A percentile compares a stretch with the other conserved stretches of the same genome.
phyloP scores from a whole-genome alignment of 192 early-diverging fungal genomes.

The Entomortierella lignicola region DNA sequence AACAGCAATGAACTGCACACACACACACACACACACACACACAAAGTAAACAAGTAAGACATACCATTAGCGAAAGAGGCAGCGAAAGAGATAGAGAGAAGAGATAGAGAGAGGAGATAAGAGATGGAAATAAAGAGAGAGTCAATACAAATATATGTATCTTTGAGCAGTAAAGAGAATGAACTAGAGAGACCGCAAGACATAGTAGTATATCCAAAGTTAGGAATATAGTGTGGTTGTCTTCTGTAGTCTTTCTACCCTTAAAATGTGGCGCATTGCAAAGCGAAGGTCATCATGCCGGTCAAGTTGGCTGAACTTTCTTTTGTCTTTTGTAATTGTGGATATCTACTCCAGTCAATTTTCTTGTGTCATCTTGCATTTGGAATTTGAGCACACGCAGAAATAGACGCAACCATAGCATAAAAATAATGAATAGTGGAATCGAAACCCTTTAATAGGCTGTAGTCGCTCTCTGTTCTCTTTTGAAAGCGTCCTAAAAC shows the following conservation, averaged over 20 bases:
- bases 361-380: constrained; percentile 1
- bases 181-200: background rate
- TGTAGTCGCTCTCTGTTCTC: background rate
- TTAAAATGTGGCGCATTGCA: background rate
- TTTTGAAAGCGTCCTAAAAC: background rate
- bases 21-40: too few relatives aligned
- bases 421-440: background rate
- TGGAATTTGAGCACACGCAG: background rate
- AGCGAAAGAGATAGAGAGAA: too few relatives aligned
- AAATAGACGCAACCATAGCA: too few relatives aligned
- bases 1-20: too few relatives aligned
- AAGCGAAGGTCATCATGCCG: background rate
- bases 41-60: too few relatives aligned
- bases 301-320: too few relatives aligned
- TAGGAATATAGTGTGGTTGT: constrained; percentile 1
- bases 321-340: too few relatives aligned
- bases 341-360: background rate
- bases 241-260: background rate
- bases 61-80: too few relatives aligned
- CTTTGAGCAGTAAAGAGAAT: background rate
- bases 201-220: constrained; percentile 1
- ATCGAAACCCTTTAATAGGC: background rate
- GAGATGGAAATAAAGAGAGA: constrained; percentile 4
- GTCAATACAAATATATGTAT: background rate
- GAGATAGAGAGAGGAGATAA: constrained; percentile 2